Base-by-base conservation (phyloP, 192 early-diverging fungal genomes). In the Backusella westeae region DNA sequence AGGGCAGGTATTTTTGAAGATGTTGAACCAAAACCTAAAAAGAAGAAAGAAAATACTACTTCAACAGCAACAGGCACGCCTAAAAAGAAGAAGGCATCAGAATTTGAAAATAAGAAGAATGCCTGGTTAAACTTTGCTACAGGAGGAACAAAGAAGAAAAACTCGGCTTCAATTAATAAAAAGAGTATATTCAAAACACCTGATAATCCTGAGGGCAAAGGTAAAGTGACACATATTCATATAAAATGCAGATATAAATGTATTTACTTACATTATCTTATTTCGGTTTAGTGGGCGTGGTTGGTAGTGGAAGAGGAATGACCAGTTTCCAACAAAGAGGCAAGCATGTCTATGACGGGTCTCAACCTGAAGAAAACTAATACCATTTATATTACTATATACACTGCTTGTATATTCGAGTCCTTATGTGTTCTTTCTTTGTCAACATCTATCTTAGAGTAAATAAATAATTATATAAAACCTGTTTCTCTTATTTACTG, bases 131-230 rank as follows among this genome's bases (percentile, higher is more conserved):
- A 85, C 36, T 95, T 95, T 86, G 91, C 94, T 1, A 83, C 83
- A 9, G 82, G 80, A 46, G 41, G 79, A 44, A 41, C 79, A 9
- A 91, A 89, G 73, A 92, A 91, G 68, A 59, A 72, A 23, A 69
- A 63, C 21, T 77, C 76, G 12, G 75, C 82, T 0, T 81, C 87
- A 0, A 78, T 91, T 41, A 87, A 93, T 44, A 91, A 92, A 69
- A 87, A 86, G 76, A 91, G 89, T 77, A 95, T 95, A 44, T 95
- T 95, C 83, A 85, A 89, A n/a, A 95, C 91, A 5, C 93, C 94
- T 0, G 93, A 93, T 72, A 93, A 93, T 81, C 92, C 92, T 4
- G 80, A 93, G 75, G 83, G 94, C 78, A 84, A 91, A 90, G 89
- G 89, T 88, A 81, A 75, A 12, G 81, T 85, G 77, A 77, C n/a